Conservation (phyloP, 2,329 filamentous ascomycete species). For the Chalaropsis thielavioides region DNA sequence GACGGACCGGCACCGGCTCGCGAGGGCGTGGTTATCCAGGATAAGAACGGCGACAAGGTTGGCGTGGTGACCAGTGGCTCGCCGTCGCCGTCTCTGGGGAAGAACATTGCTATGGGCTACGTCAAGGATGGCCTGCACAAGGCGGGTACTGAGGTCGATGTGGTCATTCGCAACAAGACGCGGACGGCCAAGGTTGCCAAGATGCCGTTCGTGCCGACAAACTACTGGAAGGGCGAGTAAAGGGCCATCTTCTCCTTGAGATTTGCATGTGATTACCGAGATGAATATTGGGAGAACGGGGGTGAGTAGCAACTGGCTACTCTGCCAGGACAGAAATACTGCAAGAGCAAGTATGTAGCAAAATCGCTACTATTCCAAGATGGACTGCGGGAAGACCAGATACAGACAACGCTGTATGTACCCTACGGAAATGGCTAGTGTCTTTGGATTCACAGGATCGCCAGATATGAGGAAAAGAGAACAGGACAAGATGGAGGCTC, state of each 20-base stretch:
- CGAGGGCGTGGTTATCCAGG: slow-evolving; percentile 70
- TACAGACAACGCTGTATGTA: background rate
- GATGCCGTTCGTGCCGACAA: slow-evolving; percentile 76
- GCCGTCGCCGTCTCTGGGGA: slow-evolving; percentile 69
- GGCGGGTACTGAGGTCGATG: slow-evolving; percentile 63
- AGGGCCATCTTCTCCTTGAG: background rate
- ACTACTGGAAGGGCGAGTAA: slow-evolving; percentile 48
- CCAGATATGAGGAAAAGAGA: background rate
- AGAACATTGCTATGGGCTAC: slow-evolving; percentile 95
- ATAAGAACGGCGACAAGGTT: slow-evolving; percentile 48
- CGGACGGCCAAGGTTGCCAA: slow-evolving; percentile 63
- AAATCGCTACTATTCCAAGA: background rate
- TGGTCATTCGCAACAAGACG: slow-evolving; percentile 62
- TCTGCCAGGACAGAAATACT: background rate
- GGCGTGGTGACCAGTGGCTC: slow-evolving; percentile 80
- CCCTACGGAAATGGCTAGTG: background rate
- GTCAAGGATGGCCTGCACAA: slow-evolving; percentile 71
- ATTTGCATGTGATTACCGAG: background rate
- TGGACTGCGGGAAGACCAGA: background rate
- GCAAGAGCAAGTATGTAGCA: background rate
- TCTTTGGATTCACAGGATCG: background rate
- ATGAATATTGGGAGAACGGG: background rate
- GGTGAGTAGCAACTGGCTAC: background rate
- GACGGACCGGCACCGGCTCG: slow-evolving; percentile 69
- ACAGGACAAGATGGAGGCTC: background rate